Conservation (phyloP, 352 stramenopile species). For the Globisporangium apiculatum region DNA sequence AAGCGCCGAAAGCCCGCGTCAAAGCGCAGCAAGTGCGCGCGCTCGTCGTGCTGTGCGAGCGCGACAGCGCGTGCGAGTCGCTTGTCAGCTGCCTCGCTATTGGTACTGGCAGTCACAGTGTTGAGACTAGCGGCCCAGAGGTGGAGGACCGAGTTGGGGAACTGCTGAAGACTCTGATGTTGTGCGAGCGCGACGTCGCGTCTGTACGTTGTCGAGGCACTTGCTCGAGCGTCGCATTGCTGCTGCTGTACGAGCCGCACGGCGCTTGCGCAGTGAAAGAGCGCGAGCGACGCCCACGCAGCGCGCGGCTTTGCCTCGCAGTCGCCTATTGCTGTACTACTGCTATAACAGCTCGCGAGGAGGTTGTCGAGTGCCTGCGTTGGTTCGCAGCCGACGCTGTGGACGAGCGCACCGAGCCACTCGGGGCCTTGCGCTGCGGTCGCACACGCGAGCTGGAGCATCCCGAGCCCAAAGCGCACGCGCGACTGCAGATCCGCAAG, state of each 20-base stretch:
- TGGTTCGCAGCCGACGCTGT: slow-evolving; percentile 16
- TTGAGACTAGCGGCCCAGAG: slow-evolving; percentile 21
- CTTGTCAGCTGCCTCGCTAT: neutral
- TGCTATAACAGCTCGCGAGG: slow-evolving; percentile 12
- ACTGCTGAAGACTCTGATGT: slow-evolving; percentile 12
- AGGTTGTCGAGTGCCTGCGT: slow-evolving; percentile 22
- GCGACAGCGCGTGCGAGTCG: slow-evolving; percentile 5
- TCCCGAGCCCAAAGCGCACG: slow-evolving; percentile 24
- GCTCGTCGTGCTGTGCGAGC: slow-evolving; percentile 11
- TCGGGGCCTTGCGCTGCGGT: slow-evolving; percentile 20
- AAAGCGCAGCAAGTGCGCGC: slow-evolving; percentile 29
- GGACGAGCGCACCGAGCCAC: slow-evolving; percentile 16
- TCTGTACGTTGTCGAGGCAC: too few relatives aligned
- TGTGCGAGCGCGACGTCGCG: slow-evolving; percentile 11
- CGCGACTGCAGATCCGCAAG: slow-evolving; percentile 12
- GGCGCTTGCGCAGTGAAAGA: slow-evolving; percentile 21
- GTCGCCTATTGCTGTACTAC: neutral
- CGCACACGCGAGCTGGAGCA: slow-evolving; percentile 24
- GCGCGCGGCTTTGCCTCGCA: slow-evolving; percentile 10
- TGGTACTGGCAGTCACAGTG: neutral
- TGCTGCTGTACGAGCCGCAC: slow-evolving; percentile 20
- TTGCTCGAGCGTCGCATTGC: too few relatives aligned
- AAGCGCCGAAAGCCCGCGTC: slow-evolving; percentile 27
- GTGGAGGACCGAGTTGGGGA: slow-evolving; percentile 27
- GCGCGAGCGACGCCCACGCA: slow-evolving; percentile 24